A percentile compares a stretch with the other conserved stretches of the same genome.
phyloP scores from a whole-genome alignment of 2,329 filamentous ascomycete species.

The Colletotrichum tamarilloi region DNA sequence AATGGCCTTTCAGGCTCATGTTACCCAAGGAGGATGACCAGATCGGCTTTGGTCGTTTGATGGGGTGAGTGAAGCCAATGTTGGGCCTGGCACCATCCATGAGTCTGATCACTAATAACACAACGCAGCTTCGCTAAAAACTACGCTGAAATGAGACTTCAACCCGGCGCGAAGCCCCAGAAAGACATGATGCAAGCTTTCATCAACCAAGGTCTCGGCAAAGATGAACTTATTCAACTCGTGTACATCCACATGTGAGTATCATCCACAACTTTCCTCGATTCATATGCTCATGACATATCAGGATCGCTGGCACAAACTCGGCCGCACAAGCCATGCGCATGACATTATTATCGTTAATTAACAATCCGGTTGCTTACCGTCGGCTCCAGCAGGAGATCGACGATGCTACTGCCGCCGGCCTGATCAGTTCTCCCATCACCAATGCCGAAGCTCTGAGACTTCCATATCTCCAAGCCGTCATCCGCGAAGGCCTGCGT shows the following conservation, averaged over 20 bases:
- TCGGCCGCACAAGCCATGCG: conserved; percentile 71
- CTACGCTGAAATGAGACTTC: conserved; percentile 41
- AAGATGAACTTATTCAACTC: conserved; percentile 50
- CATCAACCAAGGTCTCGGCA: conserved; percentile 49
- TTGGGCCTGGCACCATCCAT: too few species aligned
- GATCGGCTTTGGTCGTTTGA: conserved; percentile 51
- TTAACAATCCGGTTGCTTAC: conserved; percentile 58
- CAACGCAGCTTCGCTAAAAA: conserved; percentile 40
- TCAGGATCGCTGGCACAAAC: conserved; percentile 69
- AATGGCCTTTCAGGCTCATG: conserved; percentile 51
- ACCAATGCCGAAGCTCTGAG: conserved; percentile 59
- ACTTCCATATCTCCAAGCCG: conserved; percentile 67
- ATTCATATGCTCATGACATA: not conserved
- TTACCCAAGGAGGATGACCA: conserved; percentile 53
- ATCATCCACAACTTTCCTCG: not conserved
- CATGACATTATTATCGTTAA: conserved; percentile 61
- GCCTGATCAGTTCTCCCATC: conserved; percentile 49
- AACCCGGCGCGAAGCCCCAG: conserved; percentile 40
- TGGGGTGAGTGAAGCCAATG: conserved; percentile 40
- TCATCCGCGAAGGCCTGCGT: conserved; percentile 66
- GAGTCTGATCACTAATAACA: not conserved
- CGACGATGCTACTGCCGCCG: conserved; percentile 49
- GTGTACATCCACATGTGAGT: conserved; percentile 52
- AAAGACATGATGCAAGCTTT: conserved; percentile 54
- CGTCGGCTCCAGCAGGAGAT: conserved; percentile 55